Percentiles rank a stretch among this genome's conserved stretches.
Evolutionary conservation across 73 alveolate genomes (phyloP).

Genomic region (Symbiodinium pilosum): DNA sequence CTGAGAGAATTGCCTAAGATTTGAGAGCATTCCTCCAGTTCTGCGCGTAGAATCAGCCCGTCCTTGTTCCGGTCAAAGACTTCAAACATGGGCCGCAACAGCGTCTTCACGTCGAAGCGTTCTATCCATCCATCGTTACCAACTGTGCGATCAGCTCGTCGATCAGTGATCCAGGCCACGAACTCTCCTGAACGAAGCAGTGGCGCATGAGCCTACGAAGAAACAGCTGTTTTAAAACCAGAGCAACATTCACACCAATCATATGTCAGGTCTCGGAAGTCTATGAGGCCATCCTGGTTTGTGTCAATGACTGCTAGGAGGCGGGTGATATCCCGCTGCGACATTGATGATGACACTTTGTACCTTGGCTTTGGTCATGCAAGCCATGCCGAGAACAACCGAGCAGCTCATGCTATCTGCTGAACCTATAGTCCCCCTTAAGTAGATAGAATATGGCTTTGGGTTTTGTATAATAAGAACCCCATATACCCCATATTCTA

Average conservation of each 20-base stretch:
- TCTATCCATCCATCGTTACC: conserved; percentile 83
- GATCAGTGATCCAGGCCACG: conserved; percentile 62
- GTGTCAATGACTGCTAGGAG: conserved; percentile 37
- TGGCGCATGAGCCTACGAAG: no score
- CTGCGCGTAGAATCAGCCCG: conserved; percentile 31
- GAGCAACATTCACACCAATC: no score
- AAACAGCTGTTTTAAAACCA: no score
- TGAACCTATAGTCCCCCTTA: no score
- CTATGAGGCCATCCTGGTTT: conserved; percentile 46
- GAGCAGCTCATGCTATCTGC: no score
- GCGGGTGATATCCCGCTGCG: conserved; percentile 32
- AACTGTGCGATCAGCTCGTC: conserved; percentile 58
- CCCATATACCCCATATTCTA: no score
- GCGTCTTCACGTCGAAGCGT: conserved; percentile 20
- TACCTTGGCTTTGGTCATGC: not conserved
- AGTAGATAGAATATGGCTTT: no score
- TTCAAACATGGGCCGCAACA: conserved; percentile 73
- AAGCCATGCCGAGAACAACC: no score
- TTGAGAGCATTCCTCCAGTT: conserved; percentile 62
- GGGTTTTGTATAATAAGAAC: no score
- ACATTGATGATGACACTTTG: conserved; percentile 71
- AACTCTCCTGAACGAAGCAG: conserved; percentile 20
- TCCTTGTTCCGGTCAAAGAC: conserved; percentile 74
- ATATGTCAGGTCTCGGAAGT: not conserved
- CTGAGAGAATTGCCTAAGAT: conserved; percentile 69